Evolutionary conservation across 2,329 filamentous ascomycete genomes (phyloP).

Genomic region (Colletotrichum lini): DNA sequence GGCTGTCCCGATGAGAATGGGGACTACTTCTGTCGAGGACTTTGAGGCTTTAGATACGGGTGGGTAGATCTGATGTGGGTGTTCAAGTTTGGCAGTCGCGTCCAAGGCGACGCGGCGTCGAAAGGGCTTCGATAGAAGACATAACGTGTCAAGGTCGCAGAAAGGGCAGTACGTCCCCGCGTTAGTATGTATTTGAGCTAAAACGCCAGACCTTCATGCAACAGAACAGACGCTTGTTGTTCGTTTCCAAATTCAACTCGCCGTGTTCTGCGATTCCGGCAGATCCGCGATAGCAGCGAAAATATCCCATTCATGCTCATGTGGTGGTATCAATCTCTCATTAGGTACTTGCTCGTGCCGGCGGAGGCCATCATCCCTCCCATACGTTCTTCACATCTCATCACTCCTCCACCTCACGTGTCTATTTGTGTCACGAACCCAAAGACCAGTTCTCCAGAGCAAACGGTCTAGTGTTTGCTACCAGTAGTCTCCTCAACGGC

Average conservation of each 20-base stretch:
- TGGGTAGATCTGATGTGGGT: background rate
- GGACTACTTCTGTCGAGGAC: background rate
- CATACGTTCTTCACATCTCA: constrained; percentile 17
- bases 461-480: constrained; percentile 10
- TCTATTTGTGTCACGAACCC: background rate
- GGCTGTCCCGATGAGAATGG: background rate
- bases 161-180: background rate
- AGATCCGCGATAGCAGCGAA: too few species aligned
- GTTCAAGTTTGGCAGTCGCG: background rate
- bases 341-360: background rate
- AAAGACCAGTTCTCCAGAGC: too few species aligned
- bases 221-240: too few species aligned
- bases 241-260: background rate
- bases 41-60: background rate
- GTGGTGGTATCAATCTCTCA: background rate
- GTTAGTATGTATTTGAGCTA: too few species aligned
- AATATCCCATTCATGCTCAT: background rate
- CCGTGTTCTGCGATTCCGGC: background rate
- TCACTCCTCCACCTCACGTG: background rate
- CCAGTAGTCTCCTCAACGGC: constrained; percentile 12
- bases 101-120: background rate
- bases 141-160: background rate
- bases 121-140: too few species aligned
- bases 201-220: too few species aligned
- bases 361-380: background rate